phyloP scores from a whole-genome alignment of 768 basidiomycete species.

The Naganishia randhawae region DNA sequence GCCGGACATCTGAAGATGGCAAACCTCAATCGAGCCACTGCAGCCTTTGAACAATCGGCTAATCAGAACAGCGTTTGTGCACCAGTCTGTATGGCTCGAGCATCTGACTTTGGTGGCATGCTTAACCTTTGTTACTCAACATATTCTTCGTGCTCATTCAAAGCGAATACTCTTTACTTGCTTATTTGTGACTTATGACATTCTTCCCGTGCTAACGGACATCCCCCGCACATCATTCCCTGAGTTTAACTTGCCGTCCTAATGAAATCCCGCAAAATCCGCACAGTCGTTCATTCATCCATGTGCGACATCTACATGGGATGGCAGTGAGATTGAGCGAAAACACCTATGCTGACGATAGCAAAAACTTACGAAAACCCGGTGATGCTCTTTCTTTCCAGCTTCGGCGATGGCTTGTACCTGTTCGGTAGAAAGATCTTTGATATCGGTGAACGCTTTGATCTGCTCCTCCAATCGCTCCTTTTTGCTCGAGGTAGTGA shows the following conservation, averaged over 20 bases:
- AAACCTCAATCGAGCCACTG: no score
- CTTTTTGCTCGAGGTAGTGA: slow-evolving; percentile 13
- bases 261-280: not conserved
- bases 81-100: no score
- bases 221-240: no score
- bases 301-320: slow-evolving; percentile 1
- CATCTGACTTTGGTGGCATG: no score
- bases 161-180: no score
- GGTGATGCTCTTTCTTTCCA: slow-evolving; percentile 16
- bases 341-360: not conserved
- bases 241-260: not conserved
- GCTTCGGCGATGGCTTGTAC: slow-evolving; percentile 5
- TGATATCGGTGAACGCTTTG: not conserved
- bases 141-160: no score
- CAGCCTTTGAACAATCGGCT: no score
- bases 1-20: no score
- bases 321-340: not conserved
- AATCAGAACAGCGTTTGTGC: no score
- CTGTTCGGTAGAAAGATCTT: not conserved
- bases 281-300: slow-evolving; percentile 3
- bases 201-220: no score
- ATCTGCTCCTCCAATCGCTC: slow-evolving; percentile 12
- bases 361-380: not conserved
- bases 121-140: no score
- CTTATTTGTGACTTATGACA: no score